Conservation (phyloP, 805 yeast species). For the Komagataella pseudopastoris region DNA sequence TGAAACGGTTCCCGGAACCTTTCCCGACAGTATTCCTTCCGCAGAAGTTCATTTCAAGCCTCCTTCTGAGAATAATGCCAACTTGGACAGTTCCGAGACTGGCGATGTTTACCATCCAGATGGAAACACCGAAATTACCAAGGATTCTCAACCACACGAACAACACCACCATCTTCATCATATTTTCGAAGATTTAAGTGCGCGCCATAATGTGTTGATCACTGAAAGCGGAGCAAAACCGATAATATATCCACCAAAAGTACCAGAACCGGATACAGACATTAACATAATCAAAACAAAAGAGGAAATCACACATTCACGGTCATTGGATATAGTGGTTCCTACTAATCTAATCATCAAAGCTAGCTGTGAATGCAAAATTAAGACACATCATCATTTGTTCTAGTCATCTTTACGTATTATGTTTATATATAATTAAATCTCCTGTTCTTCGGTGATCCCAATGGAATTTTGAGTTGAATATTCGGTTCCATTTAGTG, state of each 20-base stretch:
- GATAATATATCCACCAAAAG: background rate
- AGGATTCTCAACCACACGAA: background rate
- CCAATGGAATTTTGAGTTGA: conserved; percentile 79
- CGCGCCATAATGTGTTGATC: background rate
- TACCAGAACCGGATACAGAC: background rate
- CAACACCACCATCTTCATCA: background rate
- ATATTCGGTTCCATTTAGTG: conserved; percentile 36
- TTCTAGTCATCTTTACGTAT: background rate
- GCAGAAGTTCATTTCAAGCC: background rate
- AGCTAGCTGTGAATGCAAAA: background rate
- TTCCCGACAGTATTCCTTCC: background rate
- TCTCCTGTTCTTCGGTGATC: conserved; percentile 73
- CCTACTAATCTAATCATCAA: background rate
- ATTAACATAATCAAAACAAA: background rate
- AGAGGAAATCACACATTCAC: background rate
- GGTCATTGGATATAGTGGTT: background rate
- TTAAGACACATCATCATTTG: background rate
- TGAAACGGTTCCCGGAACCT: background rate
- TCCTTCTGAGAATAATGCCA: background rate
- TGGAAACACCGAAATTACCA: background rate
- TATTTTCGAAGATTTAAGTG: background rate
- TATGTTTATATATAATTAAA: conserved; percentile 40
- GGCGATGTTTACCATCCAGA: background rate
- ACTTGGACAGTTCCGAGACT: background rate
- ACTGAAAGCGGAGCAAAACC: background rate